Base-by-base conservation (phyloP, 306 rosid species). In the Vachellia collinsii region DNA sequence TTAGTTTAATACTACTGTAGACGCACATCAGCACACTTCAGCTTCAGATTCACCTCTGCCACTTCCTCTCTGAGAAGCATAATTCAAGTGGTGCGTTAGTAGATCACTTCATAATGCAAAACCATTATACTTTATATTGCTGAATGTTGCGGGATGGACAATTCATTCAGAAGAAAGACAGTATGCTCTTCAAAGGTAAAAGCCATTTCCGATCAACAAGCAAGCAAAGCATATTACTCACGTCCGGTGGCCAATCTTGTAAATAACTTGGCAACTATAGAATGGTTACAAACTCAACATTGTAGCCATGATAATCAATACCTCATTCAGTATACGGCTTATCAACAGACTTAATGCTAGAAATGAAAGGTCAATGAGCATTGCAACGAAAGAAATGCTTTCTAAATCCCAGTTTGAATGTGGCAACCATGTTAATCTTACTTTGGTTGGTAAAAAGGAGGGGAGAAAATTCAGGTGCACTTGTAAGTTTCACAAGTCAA, bases 1-100 rank as follows among this genome's bases (percentile, higher is more conserved):
- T 67, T 72, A 79, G 81, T 85, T 19, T 78, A 83, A 70, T 72
- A 79, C 82, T 85, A 67, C 72, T 62, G 79, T 78, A 38, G 83
- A 80, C 36, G 69, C 66, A 70, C 76, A 50, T 80, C 69, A 77
- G 53, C 53, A 71, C 80, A 54, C 64, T 74, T 84, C 72, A 44
- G 65, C 78, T 77, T 65, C 77, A 56, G 38, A 63, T 85, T 91
- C 89, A 93, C 84, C 97, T 90, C 80, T 89, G 91, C 98, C 98
- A 93, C 81, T 86, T 91, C 85, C 90, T 93, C 88, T 93, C 98
- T 93, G 98, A 78, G 61, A 80, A 83, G 74, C 70, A 87, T 36
- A 81, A 78, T 72, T 70, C 54, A 80, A 83, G 76, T n/a, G 79
- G 72, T 86, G 20, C 13, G 34, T 56, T 13, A 85, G 86, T 54